Evolutionary conservation across 2,329 filamentous ascomycete species (phyloP), one percentile per base, ranked within the genome.

Genomic region (Keithomyces neogunnii): DNA sequence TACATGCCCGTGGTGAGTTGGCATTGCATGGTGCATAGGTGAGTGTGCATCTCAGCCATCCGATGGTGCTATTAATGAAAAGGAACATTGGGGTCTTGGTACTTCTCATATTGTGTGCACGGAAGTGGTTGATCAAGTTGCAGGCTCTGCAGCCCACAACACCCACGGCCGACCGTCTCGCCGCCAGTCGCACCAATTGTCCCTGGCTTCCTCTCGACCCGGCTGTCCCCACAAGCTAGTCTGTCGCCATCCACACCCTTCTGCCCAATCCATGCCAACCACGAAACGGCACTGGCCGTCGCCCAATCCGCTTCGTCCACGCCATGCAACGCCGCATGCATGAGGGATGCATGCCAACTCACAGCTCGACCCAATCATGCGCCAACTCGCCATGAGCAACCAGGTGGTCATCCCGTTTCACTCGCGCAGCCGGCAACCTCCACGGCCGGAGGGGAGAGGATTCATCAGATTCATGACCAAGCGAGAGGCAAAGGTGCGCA

Each of bases 321-420:
- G 62, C 62, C 59, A 57, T 56, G 54, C 55, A 47, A 48, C 29
- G 55, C 56, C 51, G 54, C 57, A 55, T 53, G 55, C 57, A 54
- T 48, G 48, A 53, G 58, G 35, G 28, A 54, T 51, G 57, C 57
- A 50, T 57, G 58, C 57, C 58, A 60, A 52, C 57, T 57, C 58
- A 59, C 54, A 51, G 49, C 54, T 32, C 44, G 55, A 50, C 55
- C 62, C 62, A 64, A 66, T 66, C 63, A 65, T 57, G 56, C 59
- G 60, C 59, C 40, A 44, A 30, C 40, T 44, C 40, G 19, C 40
- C 40, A 44, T 13, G n/a, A 39, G 8, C 40, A 30, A 29, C 28
- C 11, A 44, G 40, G 19, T 44, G 26, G 40, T 44, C 39, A 28
- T 42, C 26, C 39, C 39, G 10, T 42, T 42, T 30, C 28, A 44